A percentile compares a stretch with the other conserved stretches of the same genome.
Evolutionary conservation across 176 grass and related monocot species (phyloP).

Genomic region (Eremochloa ophiuroides): DNA sequence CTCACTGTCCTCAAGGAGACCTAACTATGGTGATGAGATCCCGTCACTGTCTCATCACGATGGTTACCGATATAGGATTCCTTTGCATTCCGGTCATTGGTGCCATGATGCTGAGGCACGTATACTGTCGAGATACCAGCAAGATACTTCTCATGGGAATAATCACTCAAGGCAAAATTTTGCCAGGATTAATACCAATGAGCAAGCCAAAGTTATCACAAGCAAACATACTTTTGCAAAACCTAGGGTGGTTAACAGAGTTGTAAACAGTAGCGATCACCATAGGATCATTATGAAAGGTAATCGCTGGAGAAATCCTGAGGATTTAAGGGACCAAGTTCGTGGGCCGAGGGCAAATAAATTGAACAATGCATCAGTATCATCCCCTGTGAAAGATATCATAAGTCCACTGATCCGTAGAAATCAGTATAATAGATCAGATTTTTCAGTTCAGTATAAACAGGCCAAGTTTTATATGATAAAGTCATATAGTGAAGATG

Average conservation of each 20-base stretch:
- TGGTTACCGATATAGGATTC: constrained; percentile 30
- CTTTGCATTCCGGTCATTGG: constrained; percentile 25
- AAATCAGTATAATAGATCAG: constrained; percentile 55
- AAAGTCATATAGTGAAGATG: constrained; percentile 86
- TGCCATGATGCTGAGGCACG: constrained; percentile 16
- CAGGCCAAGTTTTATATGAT: constrained; percentile 91
- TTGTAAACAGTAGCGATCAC: constrained; percentile 4
- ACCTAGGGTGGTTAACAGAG: background rate
- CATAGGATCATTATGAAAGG: constrained; percentile 29
- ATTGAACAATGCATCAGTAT: constrained; percentile 22
- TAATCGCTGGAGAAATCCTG: constrained; percentile 18
- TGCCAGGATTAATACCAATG: constrained; percentile 18
- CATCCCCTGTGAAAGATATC: constrained; percentile 20
- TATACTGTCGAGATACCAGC: constrained; percentile 13
- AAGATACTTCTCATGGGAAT: constrained; percentile 29
- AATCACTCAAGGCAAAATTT: constrained; percentile 7
- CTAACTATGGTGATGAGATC: constrained; percentile 40
- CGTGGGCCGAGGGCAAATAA: constrained; percentile 40
- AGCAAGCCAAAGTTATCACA: constrained; percentile 18
- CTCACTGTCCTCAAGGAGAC: constrained; percentile 26
- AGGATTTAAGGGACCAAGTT: constrained; percentile 35
- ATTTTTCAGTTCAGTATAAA: constrained; percentile 58
- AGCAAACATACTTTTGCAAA: constrained; percentile 23
- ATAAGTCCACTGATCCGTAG: constrained; percentile 30
- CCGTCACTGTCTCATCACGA: constrained; percentile 12